Evolutionary conservation across 2,329 filamentous ascomycete genomes (phyloP), one percentile per base, ranked within the genome.

Genomic region (Aspergillus transmontanensis): DNA sequence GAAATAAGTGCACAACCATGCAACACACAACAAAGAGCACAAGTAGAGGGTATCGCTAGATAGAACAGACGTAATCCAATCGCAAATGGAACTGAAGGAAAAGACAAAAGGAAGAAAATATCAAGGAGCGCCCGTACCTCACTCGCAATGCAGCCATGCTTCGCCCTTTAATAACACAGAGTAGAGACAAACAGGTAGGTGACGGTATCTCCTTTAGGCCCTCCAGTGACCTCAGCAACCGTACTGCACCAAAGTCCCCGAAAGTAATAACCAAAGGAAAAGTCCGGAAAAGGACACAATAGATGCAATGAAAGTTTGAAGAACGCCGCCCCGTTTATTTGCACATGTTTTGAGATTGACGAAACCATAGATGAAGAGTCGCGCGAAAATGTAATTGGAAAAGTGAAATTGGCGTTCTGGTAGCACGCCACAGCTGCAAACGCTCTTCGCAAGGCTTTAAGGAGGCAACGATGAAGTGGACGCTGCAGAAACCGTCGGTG

Each of bases 401-500:
- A 53, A 12, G 30, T 34, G 16, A 34, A 19, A 16, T 19, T 32
- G 23, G 51, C 14, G 12, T 23, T 9, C 26, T 55, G n/a, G 14
- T 54, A 28, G 46, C 26, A 51, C 46, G 46, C 23, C 23, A 26
- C 26, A 28, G 19, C 14, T 12, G 28, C n/a, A 3, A 51, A 32
- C 28, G 26, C 14, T 51, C 6, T 21, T n/a, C 32, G 32, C 51
- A 4, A 58, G 34, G 34, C 41, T 59, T 60, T 48, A 62, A 50
- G 60, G 46, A 32, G 50, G 66, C 26, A 77, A 71, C 41, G 75
- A 78, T 43, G 75, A 74, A 45, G 69, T 76, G n/a, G 77, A 78
- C 7, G 76, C 70, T 30, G 72, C 69, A 51, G 77, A 78, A 53
- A 76, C 59, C 2, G 76, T 77, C 12, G 77, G 77, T 30, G 72